A percentile compares a stretch with the other conserved stretches of the same genome.
Evolutionary conservation across 805 yeast genomes (phyloP).

Genomic region (Metschnikowia matae): DNA sequence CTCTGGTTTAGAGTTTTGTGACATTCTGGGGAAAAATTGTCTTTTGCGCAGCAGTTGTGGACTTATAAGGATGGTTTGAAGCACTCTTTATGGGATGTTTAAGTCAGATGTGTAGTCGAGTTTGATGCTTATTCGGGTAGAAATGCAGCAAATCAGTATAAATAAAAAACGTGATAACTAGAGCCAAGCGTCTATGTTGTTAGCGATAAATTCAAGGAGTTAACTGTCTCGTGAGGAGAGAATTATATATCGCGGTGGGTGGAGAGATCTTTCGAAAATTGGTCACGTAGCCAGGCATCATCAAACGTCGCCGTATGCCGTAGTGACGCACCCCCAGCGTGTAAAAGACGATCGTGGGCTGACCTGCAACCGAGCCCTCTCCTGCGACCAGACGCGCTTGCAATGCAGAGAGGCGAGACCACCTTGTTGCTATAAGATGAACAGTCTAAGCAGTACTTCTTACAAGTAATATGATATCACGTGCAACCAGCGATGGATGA

Average conservation of each 20-base stretch:
- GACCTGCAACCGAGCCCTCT: slow-evolving; percentile 4
- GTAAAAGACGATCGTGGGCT: slow-evolving; percentile 5
- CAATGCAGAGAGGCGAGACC: neutral
- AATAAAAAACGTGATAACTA: neutral
- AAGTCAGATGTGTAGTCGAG: neutral
- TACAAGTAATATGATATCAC: neutral
- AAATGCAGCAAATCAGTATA: neutral
- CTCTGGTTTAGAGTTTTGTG: neutral
- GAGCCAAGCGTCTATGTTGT: neutral
- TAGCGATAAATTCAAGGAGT: neutral
- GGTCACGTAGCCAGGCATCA: slow-evolving; percentile 4
- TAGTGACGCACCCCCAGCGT: slow-evolving; percentile 2
- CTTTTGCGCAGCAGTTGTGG: neutral
- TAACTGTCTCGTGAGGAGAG: neutral
- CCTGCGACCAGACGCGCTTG: neutral
- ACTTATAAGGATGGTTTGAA: neutral
- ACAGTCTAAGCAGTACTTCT: neutral
- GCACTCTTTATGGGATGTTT: neutral
- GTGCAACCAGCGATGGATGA: neutral
- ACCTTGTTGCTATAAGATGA: neutral
- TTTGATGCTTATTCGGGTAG: neutral
- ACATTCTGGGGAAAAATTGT: neutral
- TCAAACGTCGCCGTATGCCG: slow-evolving; percentile 5
- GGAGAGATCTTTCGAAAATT: slow-evolving; percentile 2
- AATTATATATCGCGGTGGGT: slow-evolving; percentile 1